Percentiles rank a stretch among this genome's conserved stretches.
Conservation (phyloP, 805 yeast genomes). For the Candida arabinofermentans region DNA sequence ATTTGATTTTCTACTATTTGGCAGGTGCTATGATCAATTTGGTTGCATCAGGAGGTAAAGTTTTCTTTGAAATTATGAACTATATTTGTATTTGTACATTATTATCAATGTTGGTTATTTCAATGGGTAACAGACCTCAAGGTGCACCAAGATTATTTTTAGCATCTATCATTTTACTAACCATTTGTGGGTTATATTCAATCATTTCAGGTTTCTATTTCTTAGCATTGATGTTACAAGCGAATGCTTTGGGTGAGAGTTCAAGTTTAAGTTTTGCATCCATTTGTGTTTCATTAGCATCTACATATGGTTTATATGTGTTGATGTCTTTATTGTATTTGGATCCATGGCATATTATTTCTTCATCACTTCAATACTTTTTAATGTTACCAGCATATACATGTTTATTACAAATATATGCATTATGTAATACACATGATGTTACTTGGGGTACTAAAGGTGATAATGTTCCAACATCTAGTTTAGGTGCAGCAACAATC, state of each 20-base stretch:
- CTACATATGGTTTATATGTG: conserved; percentile 88
- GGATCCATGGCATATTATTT: conserved; percentile 95
- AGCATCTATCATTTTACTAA: conserved; percentile 64
- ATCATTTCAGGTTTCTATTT: conserved; percentile 79
- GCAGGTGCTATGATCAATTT: conserved; percentile 76
- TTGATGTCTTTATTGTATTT: conserved; percentile 79
- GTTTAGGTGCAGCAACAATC: conserved; percentile 76
- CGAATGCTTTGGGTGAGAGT: conserved; percentile 32
- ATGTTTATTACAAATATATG: conserved; percentile 90
- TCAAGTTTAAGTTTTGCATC: conserved; percentile 56
- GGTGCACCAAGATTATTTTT: conserved; percentile 83
- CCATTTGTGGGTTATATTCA: conserved; percentile 78
- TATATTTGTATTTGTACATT: conserved; percentile 79
- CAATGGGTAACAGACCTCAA: conserved; percentile 97
- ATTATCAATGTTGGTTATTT: conserved; percentile 84
- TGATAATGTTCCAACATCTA: conserved; percentile 68
- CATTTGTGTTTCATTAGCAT: conserved; percentile 76
- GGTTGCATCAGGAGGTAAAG: conserved; percentile 71
- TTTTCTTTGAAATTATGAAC: conserved; percentile 80
- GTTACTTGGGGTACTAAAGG: conserved; percentile 99
- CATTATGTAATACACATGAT: conserved; percentile 97
- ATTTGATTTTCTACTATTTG: conserved; percentile 85
- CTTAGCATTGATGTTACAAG: conserved; percentile 53
- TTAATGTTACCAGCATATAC: conserved; percentile 87
- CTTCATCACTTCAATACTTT: conserved; percentile 86